Base-by-base conservation (phyloP, 371 early-diverging fungal genomes). In the Mucor piriformis region DNA sequence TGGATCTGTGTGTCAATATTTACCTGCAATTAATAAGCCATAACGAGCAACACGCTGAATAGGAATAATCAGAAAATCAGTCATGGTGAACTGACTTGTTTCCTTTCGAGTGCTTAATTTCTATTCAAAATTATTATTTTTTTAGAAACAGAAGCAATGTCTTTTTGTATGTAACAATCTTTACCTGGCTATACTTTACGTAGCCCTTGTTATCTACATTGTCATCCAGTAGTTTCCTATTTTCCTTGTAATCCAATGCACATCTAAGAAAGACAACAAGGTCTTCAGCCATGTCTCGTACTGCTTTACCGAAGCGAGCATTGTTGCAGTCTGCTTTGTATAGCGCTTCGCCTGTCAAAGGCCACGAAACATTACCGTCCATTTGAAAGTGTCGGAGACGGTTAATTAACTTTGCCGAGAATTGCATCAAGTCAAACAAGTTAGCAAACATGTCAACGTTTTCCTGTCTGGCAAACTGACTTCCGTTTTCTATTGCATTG, bases 11-110 rank as follows among this genome's bases (percentile, higher is more conserved):
- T n/a, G n/a, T n/a, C n/a, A n/a, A n/a, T n/a, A n/a, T 33, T 59
- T 67, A 76, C 76, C 76, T 54, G 72, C 63, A 20, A 77, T 43
- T 40, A 77, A 51, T 38, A 77, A 48, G 21, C 73, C 70, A 35
- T 77, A 77, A 18, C 78, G 65, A 20, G 73, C 66, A 0, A 72
- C 64, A 27, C 78, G 70, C 49, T 77, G 78, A 38, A 77, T 69
- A 13, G 78, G 78, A 34, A 74, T 72, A 33, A 77, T 77, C 18
- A 77, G 25, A 38, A 65, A 77, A 52, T 74, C 78, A 16, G 63
- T 32, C 40, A 74, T 50, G 3, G 64, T 58, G 25, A 77, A 74
- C 13, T 69, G 70, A 15, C 71, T 59, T 16, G 74, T 74, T 59
- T 74, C 73, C 43, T 65, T 73, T 54, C 59, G 51, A 32, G 50